Evolutionary conservation across 2,329 filamentous ascomycete species (phyloP), one percentile per base, ranked within the genome.

Genomic region (Penicillium janthinellum): DNA sequence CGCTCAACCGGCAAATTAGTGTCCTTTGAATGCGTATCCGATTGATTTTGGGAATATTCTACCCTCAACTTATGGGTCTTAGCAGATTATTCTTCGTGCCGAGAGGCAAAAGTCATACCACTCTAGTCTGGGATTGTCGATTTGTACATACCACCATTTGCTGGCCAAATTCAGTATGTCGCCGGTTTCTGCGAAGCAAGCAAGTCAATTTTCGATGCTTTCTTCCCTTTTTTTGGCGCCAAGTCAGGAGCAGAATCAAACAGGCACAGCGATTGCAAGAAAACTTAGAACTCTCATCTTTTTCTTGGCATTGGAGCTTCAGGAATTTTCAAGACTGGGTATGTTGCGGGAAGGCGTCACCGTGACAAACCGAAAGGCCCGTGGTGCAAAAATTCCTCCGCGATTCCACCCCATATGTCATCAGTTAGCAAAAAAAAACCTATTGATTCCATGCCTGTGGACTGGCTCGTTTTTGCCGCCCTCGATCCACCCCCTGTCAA

Each of bases 321-420:
- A 42, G 28, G 44, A 47, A 47, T n/a, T 14, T 58, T 57, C 37
- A 52, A 51, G 38, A 54, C 59, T 45, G 60, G 31, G 54, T 35
- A 65, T 66, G 64, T 66, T 22, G 57, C 56, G 53, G 58, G 64
- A 66, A 65, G 64, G 64, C 64, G 64, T 52, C 52, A 15, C 35
- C 34, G 34, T 50, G 17, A 50, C 50, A 31, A 38, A 15, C 56
- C 53, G 49, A 22, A 53, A 20, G 37, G 49, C 25, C 44, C 49
- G 31, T 51, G 22, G 15, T 57, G 15, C 17, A 53, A 11, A 25
- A 15, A 11, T 15, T 45, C 38, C 39, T 55, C 42, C 31, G n/a
- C 39, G 39, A 50, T 31, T 51, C 42, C 25, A 25, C 25, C 25
- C 4, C 25, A 25, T 25, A 14, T n/a, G 38, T 53, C 31, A 45